Evolutionary conservation across 305 asterid species (phyloP).

Genomic region (Withania somnifera): DNA sequence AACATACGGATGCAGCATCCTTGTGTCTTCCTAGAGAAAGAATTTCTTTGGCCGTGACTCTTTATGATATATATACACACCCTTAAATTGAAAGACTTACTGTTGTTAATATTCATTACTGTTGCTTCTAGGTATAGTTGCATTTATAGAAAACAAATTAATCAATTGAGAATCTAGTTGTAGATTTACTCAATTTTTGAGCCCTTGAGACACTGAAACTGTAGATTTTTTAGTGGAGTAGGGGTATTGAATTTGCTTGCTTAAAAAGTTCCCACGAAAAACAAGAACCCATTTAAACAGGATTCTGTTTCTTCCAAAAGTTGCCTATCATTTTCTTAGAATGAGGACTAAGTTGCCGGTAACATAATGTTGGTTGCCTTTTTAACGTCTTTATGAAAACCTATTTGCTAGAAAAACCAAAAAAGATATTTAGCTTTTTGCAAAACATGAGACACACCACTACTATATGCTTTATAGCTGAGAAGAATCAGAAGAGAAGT

Average conservation of each 20-base stretch:
- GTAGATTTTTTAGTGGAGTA: background rate
- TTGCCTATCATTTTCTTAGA: background rate
- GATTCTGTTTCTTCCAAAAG: background rate
- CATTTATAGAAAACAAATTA: background rate
- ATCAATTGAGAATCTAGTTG: background rate
- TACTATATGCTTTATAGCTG: background rate
- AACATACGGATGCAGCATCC: background rate
- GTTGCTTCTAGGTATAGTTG: background rate
- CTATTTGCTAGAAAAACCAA: background rate
- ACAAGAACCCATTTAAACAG: background rate
- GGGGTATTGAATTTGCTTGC: background rate
- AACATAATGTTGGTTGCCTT: background rate
- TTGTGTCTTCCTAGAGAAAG: background rate
- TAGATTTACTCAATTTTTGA: background rate
- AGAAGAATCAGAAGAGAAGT: background rate
- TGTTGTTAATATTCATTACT: background rate
- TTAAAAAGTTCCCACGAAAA: background rate
- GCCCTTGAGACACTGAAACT: background rate
- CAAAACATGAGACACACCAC: background rate
- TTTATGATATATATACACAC: background rate
- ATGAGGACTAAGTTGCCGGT: background rate
- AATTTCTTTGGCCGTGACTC: background rate
- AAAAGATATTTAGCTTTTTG: background rate
- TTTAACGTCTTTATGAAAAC: background rate
- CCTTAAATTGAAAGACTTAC: background rate